Evolutionary conservation across 257 asterid genomes (phyloP), one percentile per base, ranked within the genome.

Genomic region (Solanum virginianum): DNA sequence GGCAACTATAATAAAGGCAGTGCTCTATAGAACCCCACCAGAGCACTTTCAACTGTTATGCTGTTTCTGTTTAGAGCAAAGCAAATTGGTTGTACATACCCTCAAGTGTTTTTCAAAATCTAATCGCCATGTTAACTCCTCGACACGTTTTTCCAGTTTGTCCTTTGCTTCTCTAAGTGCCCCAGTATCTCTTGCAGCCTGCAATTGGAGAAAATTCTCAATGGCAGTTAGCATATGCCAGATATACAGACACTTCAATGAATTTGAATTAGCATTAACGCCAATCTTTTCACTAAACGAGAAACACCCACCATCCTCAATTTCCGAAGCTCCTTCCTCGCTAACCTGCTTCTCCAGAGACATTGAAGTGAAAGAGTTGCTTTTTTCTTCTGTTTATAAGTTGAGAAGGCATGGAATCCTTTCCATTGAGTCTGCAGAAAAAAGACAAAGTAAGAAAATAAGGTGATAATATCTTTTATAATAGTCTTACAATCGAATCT

Each of bases 101-200:
- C 98, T 89, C 65, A 94, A 88, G 91, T 93, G 97, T 92, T 93
- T 96, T 91, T 96, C 99, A 51, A 96, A 88, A 81, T 96, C 98
- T 81, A 96, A 84, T 89, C 98, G 88, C 98, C 98, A 94, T 24
- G 98, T 93, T 36, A 96, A 91, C 92, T 96, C 99, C 63, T 96
- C 98, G 4, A 96, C 98, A 22, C 97, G 97, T 90, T 94, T 94
- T 86, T 94, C 98, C 81, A 96, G 93, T 92, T 95, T 96, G 91
- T 93, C 98, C 89, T 96, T 96, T 15, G 97, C 98, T 93, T 94
- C 98, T 90, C 91, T 94, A 79, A 96, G 94, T 72, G 98, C 98
- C 71, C 98, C 98, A 26, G 99, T 92, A 77, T 96, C 99, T 86
- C 98, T 93, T 86, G 98, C 98, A 88, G 88, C 98, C 99, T 96